Conservation (phyloP, 768 basidiomycete species). For the Paxillus involutus region DNA sequence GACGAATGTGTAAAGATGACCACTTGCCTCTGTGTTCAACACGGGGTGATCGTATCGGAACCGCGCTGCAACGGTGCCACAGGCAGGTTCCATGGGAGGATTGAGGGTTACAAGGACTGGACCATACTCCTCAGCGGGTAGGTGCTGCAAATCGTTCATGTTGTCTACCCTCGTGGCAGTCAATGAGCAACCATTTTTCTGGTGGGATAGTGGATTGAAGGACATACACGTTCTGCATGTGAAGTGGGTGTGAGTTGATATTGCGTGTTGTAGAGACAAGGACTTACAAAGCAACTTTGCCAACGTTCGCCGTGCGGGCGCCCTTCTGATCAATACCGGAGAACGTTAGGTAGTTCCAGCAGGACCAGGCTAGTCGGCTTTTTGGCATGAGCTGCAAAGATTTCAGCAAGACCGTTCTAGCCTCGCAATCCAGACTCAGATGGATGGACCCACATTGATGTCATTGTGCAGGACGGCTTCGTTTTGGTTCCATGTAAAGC, state of each 20-base stretch:
- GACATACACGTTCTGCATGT: slow-evolving; percentile 43
- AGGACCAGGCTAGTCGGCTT: slow-evolving; percentile 62
- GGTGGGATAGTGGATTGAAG: neutral
- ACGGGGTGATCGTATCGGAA: slow-evolving; percentile 73
- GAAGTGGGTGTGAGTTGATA: neutral
- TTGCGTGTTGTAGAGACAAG: neutral
- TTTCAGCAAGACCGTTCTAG: neutral
- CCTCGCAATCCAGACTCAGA: neutral
- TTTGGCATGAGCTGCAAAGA: slow-evolving; percentile 62
- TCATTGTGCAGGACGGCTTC: slow-evolving; percentile 70
- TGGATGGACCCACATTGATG: slow-evolving; percentile 41
- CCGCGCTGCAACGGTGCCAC: slow-evolving; percentile 44
- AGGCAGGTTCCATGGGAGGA: slow-evolving; percentile 54
- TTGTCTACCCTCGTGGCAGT: slow-evolving; percentile 43
- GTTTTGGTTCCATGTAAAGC: slow-evolving; percentile 68
- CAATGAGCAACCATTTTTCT: neutral
- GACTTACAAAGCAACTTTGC: slow-evolving; percentile 62
- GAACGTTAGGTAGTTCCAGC: slow-evolving; percentile 77
- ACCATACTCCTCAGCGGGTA: slow-evolving; percentile 53
- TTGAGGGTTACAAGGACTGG: slow-evolving; percentile 73
- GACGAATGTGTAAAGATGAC: neutral
- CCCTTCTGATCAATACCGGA: slow-evolving; percentile 39
- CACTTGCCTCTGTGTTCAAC: slow-evolving; percentile 48
- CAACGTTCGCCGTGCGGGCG: slow-evolving; percentile 43
- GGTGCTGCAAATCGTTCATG: slow-evolving; percentile 77